A percentile compares a stretch with the other conserved stretches of the same genome.
Conservation (phyloP, 257 asterid genomes). For the Nicotiana knightiana region DNA sequence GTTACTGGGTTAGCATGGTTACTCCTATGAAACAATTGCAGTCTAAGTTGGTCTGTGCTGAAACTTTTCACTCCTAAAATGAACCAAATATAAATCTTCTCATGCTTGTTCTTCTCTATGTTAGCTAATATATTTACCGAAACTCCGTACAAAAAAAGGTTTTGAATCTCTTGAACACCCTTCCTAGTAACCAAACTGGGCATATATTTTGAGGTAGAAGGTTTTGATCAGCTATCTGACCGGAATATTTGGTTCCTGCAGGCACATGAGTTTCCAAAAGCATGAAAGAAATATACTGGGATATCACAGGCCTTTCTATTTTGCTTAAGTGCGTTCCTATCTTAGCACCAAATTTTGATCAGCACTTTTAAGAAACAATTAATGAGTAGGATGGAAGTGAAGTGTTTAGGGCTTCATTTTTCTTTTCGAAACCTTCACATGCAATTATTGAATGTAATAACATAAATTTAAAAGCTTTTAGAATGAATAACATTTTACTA, state of each 20-base stretch:
- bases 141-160: not conserved
- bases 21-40: not conserved
- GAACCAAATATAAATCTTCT: not conserved
- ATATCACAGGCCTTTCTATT: slow-evolving; percentile 60
- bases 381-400: slow-evolving; percentile 10
- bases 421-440: not conserved
- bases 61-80: not conserved
- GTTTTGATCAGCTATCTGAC: slow-evolving; percentile 60
- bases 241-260: slow-evolving; percentile 90
- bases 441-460: not conserved
- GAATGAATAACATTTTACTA: not conserved
- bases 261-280: slow-evolving; percentile 97
- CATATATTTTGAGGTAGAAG: slow-evolving; percentile 26
- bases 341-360: slow-evolving; percentile 11
- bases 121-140: not conserved
- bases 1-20: not conserved
- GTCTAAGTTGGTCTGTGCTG: not conserved
- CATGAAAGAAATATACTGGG: slow-evolving; percentile 67
- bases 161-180: slow-evolving; percentile 8
- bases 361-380: slow-evolving; percentile 22
- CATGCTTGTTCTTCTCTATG: not conserved
- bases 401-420: not conserved
- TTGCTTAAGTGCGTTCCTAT: slow-evolving; percentile 32
- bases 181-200: slow-evolving; percentile 13
- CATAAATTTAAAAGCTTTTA: not conserved